These are phyloP conservation scores for Chenopodium album DNA, from an alignment of 148 eudicot species.

Conservation along the genomic window DNA sequence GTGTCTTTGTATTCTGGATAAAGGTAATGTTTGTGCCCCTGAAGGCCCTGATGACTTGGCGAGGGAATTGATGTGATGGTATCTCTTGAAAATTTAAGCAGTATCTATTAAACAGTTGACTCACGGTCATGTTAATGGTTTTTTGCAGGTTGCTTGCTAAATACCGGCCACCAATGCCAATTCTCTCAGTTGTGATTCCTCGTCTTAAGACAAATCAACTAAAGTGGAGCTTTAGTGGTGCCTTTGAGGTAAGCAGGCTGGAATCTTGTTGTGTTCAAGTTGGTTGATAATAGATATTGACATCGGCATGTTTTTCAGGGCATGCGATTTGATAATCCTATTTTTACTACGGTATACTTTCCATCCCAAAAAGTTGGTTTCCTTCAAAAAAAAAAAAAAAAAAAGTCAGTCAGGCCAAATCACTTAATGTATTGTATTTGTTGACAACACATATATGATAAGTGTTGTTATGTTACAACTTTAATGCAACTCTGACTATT, in stretches of 20 bases:
- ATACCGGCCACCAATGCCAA: slow-evolving; percentile 96
- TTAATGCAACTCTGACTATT: background rate
- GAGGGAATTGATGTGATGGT: background rate
- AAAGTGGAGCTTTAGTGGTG: slow-evolving; percentile 86
- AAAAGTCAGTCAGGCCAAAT: background rate
- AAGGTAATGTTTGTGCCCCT: background rate
- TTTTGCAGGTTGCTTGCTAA: slow-evolving; percentile 84
- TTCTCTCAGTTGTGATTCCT: slow-evolving; percentile 90
- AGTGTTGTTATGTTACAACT: background rate
- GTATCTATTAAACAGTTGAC: background rate
- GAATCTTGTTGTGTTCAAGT: slow-evolving; percentile 13
- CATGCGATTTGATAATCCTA: slow-evolving; percentile 24
- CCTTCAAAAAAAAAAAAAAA: background rate
- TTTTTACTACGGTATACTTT: slow-evolving; percentile 26
- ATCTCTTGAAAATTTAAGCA: background rate
- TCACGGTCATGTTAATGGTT: slow-evolving; percentile 20
- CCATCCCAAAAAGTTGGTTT: slow-evolving; percentile 3
- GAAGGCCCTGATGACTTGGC: background rate
- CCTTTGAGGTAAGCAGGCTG: slow-evolving; percentile 74
- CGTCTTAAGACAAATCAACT: slow-evolving; percentile 86
- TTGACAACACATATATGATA: background rate
- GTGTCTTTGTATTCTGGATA: background rate
- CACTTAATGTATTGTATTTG: background rate
- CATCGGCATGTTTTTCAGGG: slow-evolving; percentile 20
- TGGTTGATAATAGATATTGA: slow-evolving; percentile 13